Conservation (phyloP, 306 rosid species). For the Senna tora region DNA sequence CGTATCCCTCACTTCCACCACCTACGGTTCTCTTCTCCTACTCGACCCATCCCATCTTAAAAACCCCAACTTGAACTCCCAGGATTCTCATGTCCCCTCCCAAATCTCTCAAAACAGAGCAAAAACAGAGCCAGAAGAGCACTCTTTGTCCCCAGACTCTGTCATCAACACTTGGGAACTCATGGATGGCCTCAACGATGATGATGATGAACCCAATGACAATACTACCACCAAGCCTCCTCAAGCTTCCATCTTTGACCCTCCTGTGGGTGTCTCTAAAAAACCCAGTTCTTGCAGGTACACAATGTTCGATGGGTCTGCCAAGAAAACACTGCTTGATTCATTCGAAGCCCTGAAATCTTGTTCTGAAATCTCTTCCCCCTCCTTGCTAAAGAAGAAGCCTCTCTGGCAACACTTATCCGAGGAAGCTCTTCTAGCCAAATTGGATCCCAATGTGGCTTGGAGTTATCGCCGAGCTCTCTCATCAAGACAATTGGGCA, state of each 20-base stretch:
- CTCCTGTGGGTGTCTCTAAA: slow-evolving; percentile 26
- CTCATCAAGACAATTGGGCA: slow-evolving; percentile 62
- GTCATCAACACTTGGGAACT: slow-evolving; percentile 96
- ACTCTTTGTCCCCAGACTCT: slow-evolving; percentile 74
- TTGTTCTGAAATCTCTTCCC: slow-evolving; percentile 35
- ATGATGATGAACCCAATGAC: slow-evolving; percentile 36
- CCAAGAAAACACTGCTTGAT: slow-evolving; percentile 46
- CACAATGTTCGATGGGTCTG: slow-evolving; percentile 58
- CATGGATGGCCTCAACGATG: slow-evolving; percentile 63
- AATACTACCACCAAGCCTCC: too few species aligned
- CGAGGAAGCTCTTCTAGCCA: slow-evolving; percentile 75
- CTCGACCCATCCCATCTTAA: slow-evolving; percentile 51
- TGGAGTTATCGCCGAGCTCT: slow-evolving; percentile 73
- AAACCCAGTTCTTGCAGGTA: slow-evolving; percentile 53
- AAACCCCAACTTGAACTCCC: slow-evolving; percentile 40
- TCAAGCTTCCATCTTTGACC: slow-evolving; percentile 40
- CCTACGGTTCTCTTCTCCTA: slow-evolving; percentile 77
- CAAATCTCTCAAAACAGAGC: neutral
- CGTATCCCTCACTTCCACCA: slow-evolving; percentile 86
- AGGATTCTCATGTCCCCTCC: slow-evolving; percentile 3
- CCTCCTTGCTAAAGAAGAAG: slow-evolving; percentile 45
- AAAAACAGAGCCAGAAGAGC: slow-evolving; percentile 39
- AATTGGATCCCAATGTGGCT: slow-evolving; percentile 75
- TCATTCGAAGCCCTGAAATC: slow-evolving; percentile 45
- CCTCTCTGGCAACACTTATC: slow-evolving; percentile 89